Evolutionary conservation across 805 yeast genomes (phyloP).

Genomic region (Starmerella sp.): DNA sequence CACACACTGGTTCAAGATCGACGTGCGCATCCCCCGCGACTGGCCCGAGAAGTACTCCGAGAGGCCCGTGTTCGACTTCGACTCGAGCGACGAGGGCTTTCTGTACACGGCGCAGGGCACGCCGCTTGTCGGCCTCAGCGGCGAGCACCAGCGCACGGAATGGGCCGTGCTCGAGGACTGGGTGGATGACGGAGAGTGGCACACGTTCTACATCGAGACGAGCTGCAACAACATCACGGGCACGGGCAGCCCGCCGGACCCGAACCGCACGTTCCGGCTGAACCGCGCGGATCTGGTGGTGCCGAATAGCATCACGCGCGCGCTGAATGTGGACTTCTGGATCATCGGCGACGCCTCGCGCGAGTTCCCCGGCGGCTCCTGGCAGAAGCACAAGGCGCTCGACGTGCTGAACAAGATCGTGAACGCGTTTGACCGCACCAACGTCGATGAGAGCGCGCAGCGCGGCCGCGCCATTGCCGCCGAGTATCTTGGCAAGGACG

Average conservation of each 20-base stretch:
- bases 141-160: conserved; percentile 61
- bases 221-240: conserved; percentile 95
- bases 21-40: conserved; percentile 49
- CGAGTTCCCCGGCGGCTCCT: conserved; percentile 59
- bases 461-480: conserved; percentile 58
- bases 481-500: conserved; percentile 53
- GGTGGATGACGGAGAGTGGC: conserved; percentile 44
- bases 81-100: conserved; percentile 75
- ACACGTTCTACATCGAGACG: conserved; percentile 70
- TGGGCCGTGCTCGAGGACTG: conserved; percentile 48
- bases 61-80: conserved; percentile 65
- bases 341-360: conserved; percentile 84
- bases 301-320: conserved; percentile 72
- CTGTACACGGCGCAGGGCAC: conserved; percentile 55
- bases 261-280: conserved; percentile 59
- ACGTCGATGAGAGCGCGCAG: conserved; percentile 40
- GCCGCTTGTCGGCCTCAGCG: conserved; percentile 76
- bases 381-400: conserved; percentile 78
- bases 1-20: conserved; percentile 81
- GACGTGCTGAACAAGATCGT: conserved; percentile 71
- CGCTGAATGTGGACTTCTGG: conserved; percentile 71
- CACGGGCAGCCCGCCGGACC: conserved; percentile 57
- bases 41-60: conserved; percentile 44
- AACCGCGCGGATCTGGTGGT: conserved; percentile 63
- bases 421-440: conserved; percentile 67